Base-by-base conservation (phyloP, 1,284 basidiomycete genomes). In the Puccinia horiana region DNA sequence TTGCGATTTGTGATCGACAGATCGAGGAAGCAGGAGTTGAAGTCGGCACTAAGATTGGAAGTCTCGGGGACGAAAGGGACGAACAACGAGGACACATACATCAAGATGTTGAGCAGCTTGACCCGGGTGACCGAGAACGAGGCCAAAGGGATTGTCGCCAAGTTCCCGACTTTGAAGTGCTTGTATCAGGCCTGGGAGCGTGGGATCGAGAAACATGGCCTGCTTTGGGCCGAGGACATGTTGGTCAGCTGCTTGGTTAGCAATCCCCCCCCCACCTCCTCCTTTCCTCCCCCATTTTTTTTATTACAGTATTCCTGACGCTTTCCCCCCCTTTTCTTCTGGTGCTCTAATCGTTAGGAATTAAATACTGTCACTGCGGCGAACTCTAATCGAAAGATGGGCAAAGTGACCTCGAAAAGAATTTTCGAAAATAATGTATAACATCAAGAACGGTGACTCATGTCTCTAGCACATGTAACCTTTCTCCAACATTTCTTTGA, bases 401-500 rank as follows among this genome's bases (percentile, higher is more conserved):
- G 76, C 47, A 70, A 79, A 42, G 40, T 70, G 26, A 79, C 76
- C 3, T 79, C 76, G 12, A 79, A 79, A 70, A 29, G 67, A 42
- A 79, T 79, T n/a, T 79, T 79, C 42, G 65, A n/a, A 79, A 37
- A 58, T 79, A 23, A 26, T 79, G 37, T 79, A 79, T 32, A 37
- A 67, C 8, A n/a, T 23, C 26, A 67, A 49, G 49, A 58, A 79
- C 35, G 65, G 65, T 42, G 76, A 79, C n/a, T n/a, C n/a, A n/a
- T n/a, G n/a, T n/a, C n/a, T n/a, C n/a, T n/a, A n/a, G n/a, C n/a
- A n/a, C n/a, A n/a, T n/a, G n/a, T n/a, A n/a, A n/a, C n/a, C n/a
- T n/a, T n/a, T n/a, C n/a, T n/a, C n/a, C n/a, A n/a, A n/a, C n/a
- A n/a, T n/a, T n/a, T n/a, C n/a, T n/a, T n/a, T n/a, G n/a, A n/a